Evolutionary conservation across 768 basidiomycete genomes (phyloP), one percentile per base, ranked within the genome.

Genomic region (Suillus ampliporus): DNA sequence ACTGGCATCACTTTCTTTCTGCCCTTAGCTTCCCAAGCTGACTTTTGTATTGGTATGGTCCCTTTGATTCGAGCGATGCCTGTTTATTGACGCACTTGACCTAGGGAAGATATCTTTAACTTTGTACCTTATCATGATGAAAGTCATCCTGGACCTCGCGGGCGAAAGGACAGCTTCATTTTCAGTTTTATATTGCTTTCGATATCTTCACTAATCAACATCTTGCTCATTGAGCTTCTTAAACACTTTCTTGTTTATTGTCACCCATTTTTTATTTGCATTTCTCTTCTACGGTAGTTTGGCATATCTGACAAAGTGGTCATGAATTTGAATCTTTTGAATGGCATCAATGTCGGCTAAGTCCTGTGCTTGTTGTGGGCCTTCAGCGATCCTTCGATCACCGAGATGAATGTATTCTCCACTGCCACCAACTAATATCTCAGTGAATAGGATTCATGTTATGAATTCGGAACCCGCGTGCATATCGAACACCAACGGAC

Each of bases 171-270:
- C 53, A 40, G 5, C 35, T 54, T 38, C 21, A 13, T 54, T 54
- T n/a, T 35, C 7, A 9, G 3, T 5, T 23, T 23, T 8, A 14
- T 5, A 23, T 26, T 15, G 21, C 53, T 54, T 54, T 38, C 15
- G 37, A n/a, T 34, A 31, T 34, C 11, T 21, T 35, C 31, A 2
- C 23, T 3, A 38, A 37, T 23, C 40, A 56, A 5, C 1, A 19
- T 41, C 26, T 38, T 56, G 38, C 54, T 56, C 37, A 2, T 21
- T 13, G 38, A 56, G 54, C 54, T 38, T 40, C 26, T 26, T 56
- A 40, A 56, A 10, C 23, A 40, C 38, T 19, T 56, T 10, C 3
- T 40, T 56, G 54, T 56, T 56, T 56, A 56, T 40, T 28, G 23
- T 40, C 38, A 10, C 26, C 6, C 23, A 3, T 17, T 37, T 54